phyloP scores from a whole-genome alignment of 495 filamentous ascomycete species.

The Trichoderma reesei region DNA sequence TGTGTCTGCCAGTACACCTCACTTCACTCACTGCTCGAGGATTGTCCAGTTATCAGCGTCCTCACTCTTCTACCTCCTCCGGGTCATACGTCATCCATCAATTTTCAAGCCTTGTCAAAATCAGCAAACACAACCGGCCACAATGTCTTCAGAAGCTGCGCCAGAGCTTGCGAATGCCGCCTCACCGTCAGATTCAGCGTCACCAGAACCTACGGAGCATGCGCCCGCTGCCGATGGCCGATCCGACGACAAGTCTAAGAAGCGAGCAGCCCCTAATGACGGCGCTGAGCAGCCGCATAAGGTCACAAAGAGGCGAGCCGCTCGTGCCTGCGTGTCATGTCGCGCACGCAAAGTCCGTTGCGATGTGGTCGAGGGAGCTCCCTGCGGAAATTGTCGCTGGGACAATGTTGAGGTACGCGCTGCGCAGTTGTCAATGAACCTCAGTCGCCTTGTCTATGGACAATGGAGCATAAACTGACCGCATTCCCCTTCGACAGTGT shows the following conservation, averaged over 20 bases:
- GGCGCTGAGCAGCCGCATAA: conserved; percentile 22
- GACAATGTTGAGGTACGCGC: conserved; percentile 58
- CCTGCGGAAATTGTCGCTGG: conserved; percentile 82
- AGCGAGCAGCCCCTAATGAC: conserved; percentile 17
- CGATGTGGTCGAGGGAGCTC: conserved; percentile 80
- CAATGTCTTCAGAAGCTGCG: conserved; percentile 5
- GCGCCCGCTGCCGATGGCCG: not conserved
- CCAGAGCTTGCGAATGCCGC: not conserved
- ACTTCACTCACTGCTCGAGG: not conserved
- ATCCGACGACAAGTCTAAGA: conserved; percentile 21
- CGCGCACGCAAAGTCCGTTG: conserved; percentile 85
- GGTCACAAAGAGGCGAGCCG: conserved; percentile 63
- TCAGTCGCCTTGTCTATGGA: not conserved
- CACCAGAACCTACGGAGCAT: not conserved
- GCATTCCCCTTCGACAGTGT: conserved; percentile 33
- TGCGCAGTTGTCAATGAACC: not conserved
- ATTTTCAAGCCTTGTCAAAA: not conserved
- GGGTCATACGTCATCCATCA: not conserved
- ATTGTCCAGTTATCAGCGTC: not conserved
- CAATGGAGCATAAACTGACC: not conserved
- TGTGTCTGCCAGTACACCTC: not conserved
- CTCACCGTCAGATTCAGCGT: not conserved
- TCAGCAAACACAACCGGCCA: not conserved
- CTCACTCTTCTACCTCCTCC: not conserved
- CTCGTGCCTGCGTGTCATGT: conserved; percentile 81